Conservation (phyloP, 1,139 yeast species). For the Williopsis jadinii region DNA sequence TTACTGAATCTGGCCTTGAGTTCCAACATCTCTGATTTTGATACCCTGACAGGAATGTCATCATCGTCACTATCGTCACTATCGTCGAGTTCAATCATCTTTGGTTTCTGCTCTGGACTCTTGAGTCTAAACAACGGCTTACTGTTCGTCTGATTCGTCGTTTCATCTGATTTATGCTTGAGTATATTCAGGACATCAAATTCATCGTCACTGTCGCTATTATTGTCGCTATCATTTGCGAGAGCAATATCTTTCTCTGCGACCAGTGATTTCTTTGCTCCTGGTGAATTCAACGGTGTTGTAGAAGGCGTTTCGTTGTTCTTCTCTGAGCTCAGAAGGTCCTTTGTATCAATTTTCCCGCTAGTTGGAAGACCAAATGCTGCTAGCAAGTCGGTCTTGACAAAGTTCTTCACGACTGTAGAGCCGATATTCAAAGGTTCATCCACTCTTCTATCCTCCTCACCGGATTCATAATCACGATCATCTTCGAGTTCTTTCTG, state of each 20-base stretch:
- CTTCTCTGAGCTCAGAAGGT: constrained; percentile 1
- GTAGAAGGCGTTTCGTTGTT: constrained; percentile 6
- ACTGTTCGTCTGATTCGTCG: neutral
- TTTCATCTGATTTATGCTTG: constrained; percentile 1
- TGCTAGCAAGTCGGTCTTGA: constrained; percentile 12
- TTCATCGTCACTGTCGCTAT: constrained; percentile 9
- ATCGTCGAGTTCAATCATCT: constrained; percentile 14
- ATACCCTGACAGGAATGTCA: constrained; percentile 7
- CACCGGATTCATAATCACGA: constrained; percentile 3
- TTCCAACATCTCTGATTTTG: constrained; percentile 30
- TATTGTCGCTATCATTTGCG: constrained; percentile 3
- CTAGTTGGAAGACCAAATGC: constrained; percentile 12
- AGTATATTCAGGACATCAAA: constrained; percentile 7
- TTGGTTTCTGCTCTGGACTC: constrained; percentile 3
- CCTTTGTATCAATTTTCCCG: constrained; percentile 3
- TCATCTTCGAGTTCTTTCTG: too few species aligned
- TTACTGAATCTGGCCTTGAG: constrained; percentile 30
- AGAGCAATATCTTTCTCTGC: constrained; percentile 1
- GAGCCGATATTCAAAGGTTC: constrained; percentile 7
- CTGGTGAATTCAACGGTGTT: constrained; percentile 7
- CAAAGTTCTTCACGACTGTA: constrained; percentile 12
- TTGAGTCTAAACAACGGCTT: constrained; percentile 2
- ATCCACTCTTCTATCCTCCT: constrained; percentile 3
- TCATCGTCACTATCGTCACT: constrained; percentile 12
- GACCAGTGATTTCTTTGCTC: neutral